A percentile compares a stretch with the other conserved stretches of the same genome.
Conservation (phyloP, 306 rosid species). For the Sechiopsis laciniata region DNA sequence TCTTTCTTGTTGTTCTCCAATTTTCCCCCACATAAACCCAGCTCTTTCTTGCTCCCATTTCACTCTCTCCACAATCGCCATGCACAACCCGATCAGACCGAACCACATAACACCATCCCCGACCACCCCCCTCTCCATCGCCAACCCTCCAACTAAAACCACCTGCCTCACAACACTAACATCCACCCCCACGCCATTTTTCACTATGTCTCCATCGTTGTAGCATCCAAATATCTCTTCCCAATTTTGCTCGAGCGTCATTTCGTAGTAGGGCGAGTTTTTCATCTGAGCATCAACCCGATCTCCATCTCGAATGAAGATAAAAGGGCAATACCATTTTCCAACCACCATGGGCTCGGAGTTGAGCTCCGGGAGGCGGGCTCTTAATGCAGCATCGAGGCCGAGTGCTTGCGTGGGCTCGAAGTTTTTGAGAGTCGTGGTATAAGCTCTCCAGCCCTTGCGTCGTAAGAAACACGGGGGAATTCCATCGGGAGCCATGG, state of each 20-base stretch:
- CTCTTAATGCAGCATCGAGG: conserved; percentile 33
- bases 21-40: conserved; percentile 34
- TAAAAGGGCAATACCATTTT: conserved; percentile 68
- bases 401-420: conserved; percentile 47
- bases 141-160: conserved; percentile 32
- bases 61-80: conserved; percentile 48
- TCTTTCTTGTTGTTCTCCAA: conserved; percentile 21
- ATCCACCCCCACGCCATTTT: conserved; percentile 38
- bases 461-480: conserved; percentile 45
- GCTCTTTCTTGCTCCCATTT: conserved; percentile 41
- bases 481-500: conserved; percentile 39
- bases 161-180: conserved; percentile 38
- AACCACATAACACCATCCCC: conserved; percentile 45
- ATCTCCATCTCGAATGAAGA: conserved; percentile 54
- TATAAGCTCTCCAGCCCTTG: conserved; percentile 38
- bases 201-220: neutral
- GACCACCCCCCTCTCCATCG: conserved; percentile 23
- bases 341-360: conserved; percentile 44
- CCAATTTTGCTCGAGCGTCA: conserved; percentile 67
- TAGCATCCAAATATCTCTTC: conserved; percentile 38
- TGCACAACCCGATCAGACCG: conserved; percentile 46
- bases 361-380: conserved; percentile 31
- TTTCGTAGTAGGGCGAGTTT: conserved; percentile 46
- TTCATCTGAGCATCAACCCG: conserved; percentile 37
- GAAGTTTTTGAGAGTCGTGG: conserved; percentile 27